Evolutionary conservation across 345 rosid genomes (phyloP).

Genomic region (Corchorus olitorius): DNA sequence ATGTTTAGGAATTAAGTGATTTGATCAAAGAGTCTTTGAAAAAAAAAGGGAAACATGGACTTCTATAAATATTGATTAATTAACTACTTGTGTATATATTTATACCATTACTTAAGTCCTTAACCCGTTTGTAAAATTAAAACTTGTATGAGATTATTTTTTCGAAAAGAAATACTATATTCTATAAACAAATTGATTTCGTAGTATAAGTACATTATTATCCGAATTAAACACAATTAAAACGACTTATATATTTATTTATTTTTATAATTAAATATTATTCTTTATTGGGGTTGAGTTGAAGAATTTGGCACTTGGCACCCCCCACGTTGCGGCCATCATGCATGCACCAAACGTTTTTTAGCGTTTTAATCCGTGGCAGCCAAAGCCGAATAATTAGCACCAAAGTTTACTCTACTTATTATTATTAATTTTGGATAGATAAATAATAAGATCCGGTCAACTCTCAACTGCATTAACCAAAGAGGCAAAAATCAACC

Average conservation of each 20-base stretch:
- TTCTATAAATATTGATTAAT: too few relatives aligned
- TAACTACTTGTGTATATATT: too few relatives aligned
- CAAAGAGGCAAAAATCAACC: not conserved
- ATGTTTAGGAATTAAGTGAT: too few relatives aligned
- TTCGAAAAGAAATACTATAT: too few relatives aligned
- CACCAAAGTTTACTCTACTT: not conserved
- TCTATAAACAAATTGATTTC: too few relatives aligned
- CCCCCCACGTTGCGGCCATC: not conserved
- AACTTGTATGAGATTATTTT: too few relatives aligned
- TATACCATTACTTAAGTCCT: too few relatives aligned
- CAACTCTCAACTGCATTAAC: not conserved
- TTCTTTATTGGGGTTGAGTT: not conserved
- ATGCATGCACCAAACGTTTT: slow-evolving; percentile 16
- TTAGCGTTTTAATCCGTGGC: not conserved
- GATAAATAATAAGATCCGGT: not conserved
- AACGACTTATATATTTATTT: not conserved
- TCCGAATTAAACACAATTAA: not conserved
- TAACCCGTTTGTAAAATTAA: too few relatives aligned
- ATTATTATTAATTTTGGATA: not conserved
- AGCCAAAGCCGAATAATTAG: not conserved
- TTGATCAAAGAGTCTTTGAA: too few relatives aligned
- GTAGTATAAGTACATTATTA: too few relatives aligned
- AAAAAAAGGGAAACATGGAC: too few relatives aligned
- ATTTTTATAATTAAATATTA: not conserved
- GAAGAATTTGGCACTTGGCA: not conserved